Percentiles rank a stretch among this genome's conserved stretches.
These are phyloP conservation scores for Cordyceps javanica DNA, from an alignment of 2,329 filamentous ascomycete species.

Conservation along the genomic window DNA sequence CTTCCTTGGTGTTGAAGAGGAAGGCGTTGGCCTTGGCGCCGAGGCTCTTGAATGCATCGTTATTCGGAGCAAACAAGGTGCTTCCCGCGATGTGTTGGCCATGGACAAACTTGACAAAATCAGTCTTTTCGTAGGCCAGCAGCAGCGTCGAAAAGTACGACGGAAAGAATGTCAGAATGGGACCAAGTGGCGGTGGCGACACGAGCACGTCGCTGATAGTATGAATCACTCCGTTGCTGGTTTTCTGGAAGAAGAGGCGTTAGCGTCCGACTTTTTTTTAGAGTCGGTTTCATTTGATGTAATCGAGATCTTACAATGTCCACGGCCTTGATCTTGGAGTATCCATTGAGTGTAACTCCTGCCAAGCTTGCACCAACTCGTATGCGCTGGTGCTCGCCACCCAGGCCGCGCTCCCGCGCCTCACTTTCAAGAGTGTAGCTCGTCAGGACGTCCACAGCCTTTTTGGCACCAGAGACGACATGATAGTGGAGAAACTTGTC, in stretches of 20 bases:
- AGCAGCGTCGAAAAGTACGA: conserved; percentile 71
- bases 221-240: conserved; percentile 77
- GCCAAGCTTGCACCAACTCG: conserved; percentile 56
- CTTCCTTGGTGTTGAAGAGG: conserved; percentile 70
- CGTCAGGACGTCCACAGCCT: conserved; percentile 57
- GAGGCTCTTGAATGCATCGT: conserved; percentile 72
- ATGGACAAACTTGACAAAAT: conserved; percentile 56
- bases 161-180: conserved; percentile 58
- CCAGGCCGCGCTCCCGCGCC: conserved; percentile 52
- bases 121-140: conserved; percentile 68
- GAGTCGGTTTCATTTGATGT: background rate
- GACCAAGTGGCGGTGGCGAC: conserved; percentile 60
- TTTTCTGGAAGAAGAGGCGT: conserved; percentile 39
- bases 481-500: conserved; percentile 71
- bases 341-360: conserved; percentile 71
- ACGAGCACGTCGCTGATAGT: conserved; percentile 68
- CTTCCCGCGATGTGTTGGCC: conserved; percentile 51
- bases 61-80: conserved; percentile 76
- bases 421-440: conserved; percentile 71
- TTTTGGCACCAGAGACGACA: conserved; percentile 60
- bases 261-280: background rate
- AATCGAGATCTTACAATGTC: conserved; percentile 58
- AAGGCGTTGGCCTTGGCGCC: conserved; percentile 72
- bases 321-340: conserved; percentile 60
- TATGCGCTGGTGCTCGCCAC: conserved; percentile 64